phyloP scores from a whole-genome alignment of 1,284 basidiomycete genomes.

The Tilletia horrida region DNA sequence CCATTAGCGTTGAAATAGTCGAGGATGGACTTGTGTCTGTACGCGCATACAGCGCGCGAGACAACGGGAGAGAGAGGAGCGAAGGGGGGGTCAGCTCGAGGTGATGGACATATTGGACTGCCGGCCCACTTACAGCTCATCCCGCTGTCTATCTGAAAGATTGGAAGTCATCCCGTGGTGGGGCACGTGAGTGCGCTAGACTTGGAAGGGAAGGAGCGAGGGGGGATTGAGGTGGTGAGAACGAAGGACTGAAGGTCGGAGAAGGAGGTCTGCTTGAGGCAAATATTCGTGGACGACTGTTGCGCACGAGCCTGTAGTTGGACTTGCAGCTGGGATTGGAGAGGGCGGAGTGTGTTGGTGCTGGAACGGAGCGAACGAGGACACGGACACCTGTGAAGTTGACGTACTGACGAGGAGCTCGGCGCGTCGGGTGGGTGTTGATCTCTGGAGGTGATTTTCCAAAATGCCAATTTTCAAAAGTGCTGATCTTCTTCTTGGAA shows the following conservation, averaged over 20 bases:
- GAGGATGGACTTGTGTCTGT: constrained; percentile 77
- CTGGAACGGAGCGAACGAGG: too few species aligned
- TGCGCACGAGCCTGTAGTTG: too few species aligned
- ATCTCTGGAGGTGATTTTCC: too few species aligned
- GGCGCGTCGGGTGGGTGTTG: not conserved
- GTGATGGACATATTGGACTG: not conserved
- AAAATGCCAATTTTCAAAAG: not conserved
- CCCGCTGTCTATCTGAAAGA: constrained; percentile 74
- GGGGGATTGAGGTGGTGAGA: not conserved
- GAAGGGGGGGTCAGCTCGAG: not conserved
- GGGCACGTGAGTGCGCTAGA: not conserved
- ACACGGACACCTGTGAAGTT: too few species aligned
- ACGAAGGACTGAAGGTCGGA: not conserved
- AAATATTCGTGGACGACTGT: too few species aligned
- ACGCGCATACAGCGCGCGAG: too few species aligned
- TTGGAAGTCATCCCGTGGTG: constrained; percentile 21
- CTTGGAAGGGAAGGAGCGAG: not conserved
- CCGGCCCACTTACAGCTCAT: constrained; percentile 67
- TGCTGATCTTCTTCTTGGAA: not conserved
- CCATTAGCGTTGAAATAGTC: constrained; percentile 73
- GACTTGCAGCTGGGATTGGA: too few species aligned
- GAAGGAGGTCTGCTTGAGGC: too few species aligned
- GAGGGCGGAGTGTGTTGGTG: too few species aligned
- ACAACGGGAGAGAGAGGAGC: constrained; percentile 2
- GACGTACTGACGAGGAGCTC: too few species aligned